Percentiles rank a stretch among this genome's conserved stretches.
Conservation (phyloP, 2,329 filamentous ascomycete species). For the Onygenales sp. region DNA sequence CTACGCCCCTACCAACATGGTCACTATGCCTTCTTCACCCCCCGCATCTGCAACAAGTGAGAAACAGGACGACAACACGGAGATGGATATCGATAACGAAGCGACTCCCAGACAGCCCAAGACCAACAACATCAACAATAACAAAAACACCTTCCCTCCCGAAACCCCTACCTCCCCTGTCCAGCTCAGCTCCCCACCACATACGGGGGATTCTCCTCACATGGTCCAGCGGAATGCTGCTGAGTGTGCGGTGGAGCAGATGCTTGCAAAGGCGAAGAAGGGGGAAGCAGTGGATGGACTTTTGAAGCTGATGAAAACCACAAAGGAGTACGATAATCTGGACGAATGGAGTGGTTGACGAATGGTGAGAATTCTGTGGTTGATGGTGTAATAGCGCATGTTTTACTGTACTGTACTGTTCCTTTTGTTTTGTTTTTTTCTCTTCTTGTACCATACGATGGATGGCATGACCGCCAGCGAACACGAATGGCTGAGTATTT, state of each 20-base stretch:
- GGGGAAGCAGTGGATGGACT: constrained; percentile 31
- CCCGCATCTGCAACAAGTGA: constrained; percentile 10
- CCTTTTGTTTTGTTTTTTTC: not conserved
- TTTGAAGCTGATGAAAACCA: constrained; percentile 30
- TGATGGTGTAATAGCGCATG: not conserved
- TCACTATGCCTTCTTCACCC: constrained; percentile 13
- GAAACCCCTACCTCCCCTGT: constrained; percentile 19
- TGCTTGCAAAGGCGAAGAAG: constrained; percentile 18
- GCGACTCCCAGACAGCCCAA: constrained; percentile 13
- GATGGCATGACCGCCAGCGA: not conserved
- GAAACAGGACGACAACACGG: constrained; percentile 10
- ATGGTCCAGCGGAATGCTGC: constrained; percentile 9
- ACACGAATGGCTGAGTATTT: not conserved
- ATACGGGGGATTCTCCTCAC: constrained; percentile 16
- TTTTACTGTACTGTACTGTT: not conserved
- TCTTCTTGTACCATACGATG: not conserved
- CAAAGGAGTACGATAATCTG: constrained; percentile 17
- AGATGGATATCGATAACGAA: constrained; percentile 6
- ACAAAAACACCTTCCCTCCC: not conserved
- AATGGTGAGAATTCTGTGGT: not conserved
- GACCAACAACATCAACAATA: not conserved
- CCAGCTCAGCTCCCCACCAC: constrained; percentile 27
- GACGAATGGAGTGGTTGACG: constrained; percentile 17
- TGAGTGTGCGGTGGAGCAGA: constrained; percentile 12
- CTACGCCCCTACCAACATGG: constrained; percentile 1